These are phyloP conservation scores for Uronychia binucleata DNA, from an alignment of 73 alveolate genomes.

Conservation along the genomic window DNA sequence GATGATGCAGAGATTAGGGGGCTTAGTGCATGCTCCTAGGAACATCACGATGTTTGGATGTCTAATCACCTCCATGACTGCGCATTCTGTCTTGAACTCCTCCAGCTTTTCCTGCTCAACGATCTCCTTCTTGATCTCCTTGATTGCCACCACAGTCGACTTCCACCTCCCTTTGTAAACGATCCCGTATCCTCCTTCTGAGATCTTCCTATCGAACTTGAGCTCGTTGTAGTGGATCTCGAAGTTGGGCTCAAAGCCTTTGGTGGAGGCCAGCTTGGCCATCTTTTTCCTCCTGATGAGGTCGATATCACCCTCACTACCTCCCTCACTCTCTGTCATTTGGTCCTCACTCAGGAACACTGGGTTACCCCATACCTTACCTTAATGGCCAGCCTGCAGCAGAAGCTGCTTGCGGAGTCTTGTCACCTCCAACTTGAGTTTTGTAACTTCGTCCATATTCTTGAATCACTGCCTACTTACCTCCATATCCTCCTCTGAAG, in stretches of 20 bases:
- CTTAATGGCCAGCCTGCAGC: neutral
- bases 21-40: slow-evolving; percentile 94
- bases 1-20: slow-evolving; percentile 94
- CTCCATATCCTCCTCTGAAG: slow-evolving; percentile 9
- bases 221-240: slow-evolving; percentile 90
- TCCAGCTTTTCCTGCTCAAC: slow-evolving; percentile 89
- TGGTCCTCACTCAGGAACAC: neutral
- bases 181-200: slow-evolving; percentile 98
- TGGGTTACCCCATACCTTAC: too few relatives aligned
- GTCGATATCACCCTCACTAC: neutral
- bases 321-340: neutral
- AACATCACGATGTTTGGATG: slow-evolving; percentile 97
- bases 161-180: slow-evolving; percentile 96
- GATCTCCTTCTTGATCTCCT: slow-evolving; percentile 93
- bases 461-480: too few relatives aligned
- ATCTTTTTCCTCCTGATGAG: neutral
- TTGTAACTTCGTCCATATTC: slow-evolving; percentile 44
- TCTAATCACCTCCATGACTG: slow-evolving; percentile 95
- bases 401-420: slow-evolving; percentile 44
- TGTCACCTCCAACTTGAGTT: slow-evolving; percentile 57
- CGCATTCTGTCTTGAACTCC: slow-evolving; percentile 95
- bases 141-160: slow-evolving; percentile 97
- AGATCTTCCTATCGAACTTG: slow-evolving; percentile 80
- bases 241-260: slow-evolving; percentile 74
- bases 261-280: slow-evolving; percentile 20